These are phyloP conservation scores for Exsudoporus frostii DNA, from an alignment of 768 basidiomycete species.

Conservation along the genomic window DNA sequence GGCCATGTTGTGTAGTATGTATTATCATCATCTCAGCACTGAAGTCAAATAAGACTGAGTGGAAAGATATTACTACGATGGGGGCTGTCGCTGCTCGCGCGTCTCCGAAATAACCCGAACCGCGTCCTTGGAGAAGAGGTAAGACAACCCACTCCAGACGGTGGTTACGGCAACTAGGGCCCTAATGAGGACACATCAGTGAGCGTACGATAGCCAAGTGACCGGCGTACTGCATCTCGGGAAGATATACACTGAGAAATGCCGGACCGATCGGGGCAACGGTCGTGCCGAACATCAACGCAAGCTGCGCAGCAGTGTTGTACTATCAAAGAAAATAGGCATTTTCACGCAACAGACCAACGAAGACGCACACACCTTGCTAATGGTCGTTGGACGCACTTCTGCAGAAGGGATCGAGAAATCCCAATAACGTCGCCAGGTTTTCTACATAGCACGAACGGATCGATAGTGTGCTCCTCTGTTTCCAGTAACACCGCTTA, in stretches of 20 bases:
- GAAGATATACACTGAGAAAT: slow-evolving; percentile 53
- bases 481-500: slow-evolving; percentile 30
- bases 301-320: slow-evolving; percentile 89
- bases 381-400: slow-evolving; percentile 89
- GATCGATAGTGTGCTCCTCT: neutral
- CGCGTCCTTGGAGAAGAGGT: slow-evolving; percentile 71
- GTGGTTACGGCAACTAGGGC: slow-evolving; percentile 88
- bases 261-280: slow-evolving; percentile 73
- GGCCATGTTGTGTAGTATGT: slow-evolving; percentile 18
- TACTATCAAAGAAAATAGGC: slow-evolving; percentile 43
- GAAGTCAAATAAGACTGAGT: neutral
- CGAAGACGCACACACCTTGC: slow-evolving; percentile 56
- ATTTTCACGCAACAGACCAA: neutral
- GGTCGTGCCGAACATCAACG: slow-evolving; percentile 88
- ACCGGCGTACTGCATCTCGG: slow-evolving; percentile 68
- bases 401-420: slow-evolving; percentile 94
- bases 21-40: slow-evolving; percentile 13
- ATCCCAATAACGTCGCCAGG: slow-evolving; percentile 91
- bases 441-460: slow-evolving; percentile 60
- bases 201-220: neutral
- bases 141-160: slow-evolving; percentile 86
- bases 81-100: slow-evolving; percentile 30
- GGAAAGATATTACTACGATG: slow-evolving; percentile 10
- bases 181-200: slow-evolving; percentile 40
- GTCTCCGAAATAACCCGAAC: slow-evolving; percentile 55